Evolutionary conservation across 768 basidiomycete genomes (phyloP).

Genomic region (Mycena kentingensis): DNA sequence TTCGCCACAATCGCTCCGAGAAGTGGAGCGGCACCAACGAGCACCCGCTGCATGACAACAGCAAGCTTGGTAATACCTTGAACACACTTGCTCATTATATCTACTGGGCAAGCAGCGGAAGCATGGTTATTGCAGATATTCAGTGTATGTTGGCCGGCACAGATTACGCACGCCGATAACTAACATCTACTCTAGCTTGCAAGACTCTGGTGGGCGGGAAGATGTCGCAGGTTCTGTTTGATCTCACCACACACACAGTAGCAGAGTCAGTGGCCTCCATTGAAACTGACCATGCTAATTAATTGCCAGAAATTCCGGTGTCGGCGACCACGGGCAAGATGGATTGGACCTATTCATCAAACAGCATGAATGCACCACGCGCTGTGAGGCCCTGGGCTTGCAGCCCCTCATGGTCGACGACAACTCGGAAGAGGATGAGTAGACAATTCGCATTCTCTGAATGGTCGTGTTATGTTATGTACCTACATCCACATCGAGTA

Average conservation of each 20-base stretch:
- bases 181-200: neutral
- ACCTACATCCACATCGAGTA: too few relatives aligned
- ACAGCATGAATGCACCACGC: neutral
- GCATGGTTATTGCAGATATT: conserved; percentile 12
- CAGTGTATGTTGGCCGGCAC: neutral
- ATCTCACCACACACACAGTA: neutral
- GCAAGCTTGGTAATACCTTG: conserved; percentile 7
- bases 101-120: conserved; percentile 1
- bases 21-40: conserved; percentile 20
- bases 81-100: conserved; percentile 17
- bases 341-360: neutral
- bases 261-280: neutral
- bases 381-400: neutral
- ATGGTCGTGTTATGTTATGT: too few relatives aligned
- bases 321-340: neutral
- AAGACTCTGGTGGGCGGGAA: neutral
- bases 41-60: conserved; percentile 10
- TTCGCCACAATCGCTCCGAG: conserved; percentile 1
- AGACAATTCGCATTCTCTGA: too few relatives aligned
- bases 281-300: neutral
- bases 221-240: neutral
- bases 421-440: too few relatives aligned
- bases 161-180: neutral
- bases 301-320: neutral
- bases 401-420: too few relatives aligned